A percentile compares a stretch with the other conserved stretches of the same genome.
Evolutionary conservation across 495 filamentous ascomycete species (phyloP).

Genomic region (Hypoxylon crocopeplum): DNA sequence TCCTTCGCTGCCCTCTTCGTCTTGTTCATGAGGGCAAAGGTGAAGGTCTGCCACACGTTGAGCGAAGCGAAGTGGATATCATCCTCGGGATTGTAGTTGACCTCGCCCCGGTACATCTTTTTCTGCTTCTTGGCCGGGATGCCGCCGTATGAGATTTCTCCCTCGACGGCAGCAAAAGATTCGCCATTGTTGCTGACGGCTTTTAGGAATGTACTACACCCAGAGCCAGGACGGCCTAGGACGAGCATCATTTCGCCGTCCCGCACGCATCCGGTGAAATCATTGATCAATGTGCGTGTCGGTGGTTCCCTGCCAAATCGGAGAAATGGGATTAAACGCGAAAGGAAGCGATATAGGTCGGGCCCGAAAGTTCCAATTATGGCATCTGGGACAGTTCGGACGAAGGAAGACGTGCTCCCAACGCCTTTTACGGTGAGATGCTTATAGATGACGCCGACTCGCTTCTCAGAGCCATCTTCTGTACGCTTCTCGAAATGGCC

Average conservation of each 20-base stretch:
- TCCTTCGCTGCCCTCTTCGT: conserved; percentile 74
- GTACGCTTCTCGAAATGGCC: conserved; percentile 82
- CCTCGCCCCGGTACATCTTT: conserved; percentile 76
- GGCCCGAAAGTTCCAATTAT: conserved; percentile 85
- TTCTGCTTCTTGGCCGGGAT: conserved; percentile 73
- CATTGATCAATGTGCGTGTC: conserved; percentile 69
- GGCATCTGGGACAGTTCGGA: conserved; percentile 77
- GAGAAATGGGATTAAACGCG: conserved; percentile 68
- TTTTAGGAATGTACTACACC: conserved; percentile 82
- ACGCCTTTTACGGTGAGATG: conserved; percentile 78
- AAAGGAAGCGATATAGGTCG: conserved; percentile 75
- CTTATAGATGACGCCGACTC: conserved; percentile 84
- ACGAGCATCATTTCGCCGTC: conserved; percentile 87
- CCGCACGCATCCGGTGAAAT: conserved; percentile 78
- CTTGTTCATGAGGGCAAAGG: conserved; percentile 85
- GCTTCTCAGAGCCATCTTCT: conserved; percentile 76
- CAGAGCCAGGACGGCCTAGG: conserved; percentile 78
- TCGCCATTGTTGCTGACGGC: conserved; percentile 74
- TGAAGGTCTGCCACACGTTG: conserved; percentile 80
- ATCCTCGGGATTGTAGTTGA: conserved; percentile 84
- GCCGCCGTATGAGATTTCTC: conserved; percentile 78
- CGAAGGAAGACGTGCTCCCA: conserved; percentile 69
- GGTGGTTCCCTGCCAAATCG: conserved; percentile 49
- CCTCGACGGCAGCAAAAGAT: conserved; percentile 69
- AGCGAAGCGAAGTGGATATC: conserved; percentile 80